These are phyloP conservation scores for Pseudoturritis turrita DNA, from an alignment of 345 rosid genomes.

Conservation along the genomic window DNA sequence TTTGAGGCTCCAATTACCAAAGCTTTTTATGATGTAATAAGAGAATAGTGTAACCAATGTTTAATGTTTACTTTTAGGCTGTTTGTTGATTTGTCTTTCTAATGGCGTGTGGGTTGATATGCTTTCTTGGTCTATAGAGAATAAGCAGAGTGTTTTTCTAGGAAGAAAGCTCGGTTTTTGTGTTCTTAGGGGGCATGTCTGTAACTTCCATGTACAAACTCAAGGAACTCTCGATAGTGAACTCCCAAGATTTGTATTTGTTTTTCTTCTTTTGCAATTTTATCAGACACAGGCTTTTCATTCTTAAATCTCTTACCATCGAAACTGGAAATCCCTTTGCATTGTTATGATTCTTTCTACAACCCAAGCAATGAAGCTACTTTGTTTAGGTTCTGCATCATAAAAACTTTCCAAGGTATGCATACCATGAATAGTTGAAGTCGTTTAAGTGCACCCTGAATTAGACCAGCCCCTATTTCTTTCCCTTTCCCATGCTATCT, in stretches of 20 bases:
- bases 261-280: neutral
- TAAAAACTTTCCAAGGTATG: neutral
- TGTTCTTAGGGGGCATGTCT: neutral
- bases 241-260: neutral
- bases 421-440: neutral
- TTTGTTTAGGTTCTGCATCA: neutral
- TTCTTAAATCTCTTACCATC: neutral
- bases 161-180: neutral
- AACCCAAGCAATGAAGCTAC: neutral
- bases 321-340: neutral
- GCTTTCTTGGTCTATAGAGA: constrained; percentile 5
- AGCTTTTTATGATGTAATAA: neutral
- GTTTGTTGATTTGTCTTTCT: neutral
- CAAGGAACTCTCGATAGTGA: neutral
- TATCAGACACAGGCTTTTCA: neutral
- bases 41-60: neutral
- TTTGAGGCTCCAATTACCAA: neutral
- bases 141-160: neutral
- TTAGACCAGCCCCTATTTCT: neutral
- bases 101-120: neutral
- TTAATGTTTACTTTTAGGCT: neutral
- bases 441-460: neutral
- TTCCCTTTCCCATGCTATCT: neutral
- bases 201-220: neutral
- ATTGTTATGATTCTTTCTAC: neutral